A percentile compares a stretch with the other conserved stretches of the same genome.
These are phyloP conservation scores for Asterochloris sp. DNA, from an alignment of 139 green algal species.

Conservation along the genomic window DNA sequence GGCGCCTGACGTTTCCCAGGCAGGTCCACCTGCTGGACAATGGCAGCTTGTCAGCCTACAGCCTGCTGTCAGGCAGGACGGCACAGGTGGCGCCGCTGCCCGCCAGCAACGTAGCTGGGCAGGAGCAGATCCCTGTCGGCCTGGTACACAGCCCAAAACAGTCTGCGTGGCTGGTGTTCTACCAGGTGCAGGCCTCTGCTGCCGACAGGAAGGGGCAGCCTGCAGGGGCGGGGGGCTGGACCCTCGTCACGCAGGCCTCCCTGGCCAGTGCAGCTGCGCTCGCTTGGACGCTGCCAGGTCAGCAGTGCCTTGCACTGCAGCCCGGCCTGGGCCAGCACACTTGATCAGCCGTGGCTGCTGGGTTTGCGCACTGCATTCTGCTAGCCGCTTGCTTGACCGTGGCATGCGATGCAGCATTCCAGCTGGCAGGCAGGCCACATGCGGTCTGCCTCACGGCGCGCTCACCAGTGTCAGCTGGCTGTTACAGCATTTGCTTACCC, in stretches of 20 bases:
- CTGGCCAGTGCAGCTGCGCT: slow-evolving; percentile 3
- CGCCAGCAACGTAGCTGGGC: background rate
- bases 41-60: slow-evolving; percentile 21
- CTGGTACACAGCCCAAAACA: slow-evolving; percentile 11
- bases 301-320: background rate
- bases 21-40: slow-evolving; percentile 21
- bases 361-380: too few species aligned
- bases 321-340: too few species aligned
- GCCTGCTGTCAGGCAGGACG: background rate
- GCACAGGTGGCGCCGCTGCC: slow-evolving; percentile 13
- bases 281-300: slow-evolving; percentile 7
- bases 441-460: too few species aligned
- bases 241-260: slow-evolving; percentile 2
- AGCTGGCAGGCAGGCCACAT: too few species aligned
- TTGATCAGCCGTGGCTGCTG: too few species aligned
- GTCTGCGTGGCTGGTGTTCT: slow-evolving; percentile 26
- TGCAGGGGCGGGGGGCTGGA: slow-evolving; percentile 7
- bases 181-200: slow-evolving; percentile 3
- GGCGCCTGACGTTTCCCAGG: slow-evolving; percentile 17
- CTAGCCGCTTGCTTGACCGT: too few species aligned
- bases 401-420: too few species aligned
- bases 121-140: background rate
- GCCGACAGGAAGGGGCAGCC: background rate
- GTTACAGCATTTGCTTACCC: too few species aligned
- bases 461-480: too few species aligned